phyloP scores from a whole-genome alignment of 1,284 basidiomycete genomes.

The Mycosarcoma maydis region DNA sequence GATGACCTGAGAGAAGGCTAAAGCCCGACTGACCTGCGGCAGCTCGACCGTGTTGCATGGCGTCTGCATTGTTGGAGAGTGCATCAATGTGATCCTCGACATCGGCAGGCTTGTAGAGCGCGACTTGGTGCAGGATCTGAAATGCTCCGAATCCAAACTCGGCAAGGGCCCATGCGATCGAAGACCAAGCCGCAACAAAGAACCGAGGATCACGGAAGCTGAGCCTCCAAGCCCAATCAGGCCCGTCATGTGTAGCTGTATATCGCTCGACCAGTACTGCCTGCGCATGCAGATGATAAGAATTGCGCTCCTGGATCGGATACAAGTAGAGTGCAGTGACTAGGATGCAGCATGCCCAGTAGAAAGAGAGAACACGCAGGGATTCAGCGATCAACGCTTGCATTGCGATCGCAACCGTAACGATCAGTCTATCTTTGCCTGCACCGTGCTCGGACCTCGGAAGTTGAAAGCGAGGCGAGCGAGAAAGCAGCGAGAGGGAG shows the following conservation, averaged over 20 bases:
- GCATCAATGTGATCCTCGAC: background rate
- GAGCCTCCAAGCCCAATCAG: slow-evolving; percentile 42
- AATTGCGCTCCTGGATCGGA: slow-evolving; percentile 34
- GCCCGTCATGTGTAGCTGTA: background rate
- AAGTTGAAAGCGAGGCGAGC: slow-evolving; percentile 24
- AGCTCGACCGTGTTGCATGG: background rate
- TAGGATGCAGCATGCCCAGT: slow-evolving; percentile 44
- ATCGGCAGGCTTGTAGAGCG: slow-evolving; percentile 37
- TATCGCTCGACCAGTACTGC: too few species aligned
- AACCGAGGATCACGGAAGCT: slow-evolving; percentile 43
- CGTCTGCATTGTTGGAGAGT: background rate
- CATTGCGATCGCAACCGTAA: slow-evolving; percentile 34
- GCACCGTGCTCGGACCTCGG: slow-evolving; percentile 6
- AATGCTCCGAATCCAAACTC: slow-evolving; percentile 39
- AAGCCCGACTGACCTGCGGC: slow-evolving; percentile 28
- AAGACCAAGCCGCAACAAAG: slow-evolving; percentile 43
- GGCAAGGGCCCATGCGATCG: slow-evolving; percentile 39
- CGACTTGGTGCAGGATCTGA: slow-evolving; percentile 45
- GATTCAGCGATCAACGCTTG: slow-evolving; percentile 38
- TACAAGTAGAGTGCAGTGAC: slow-evolving; percentile 42
- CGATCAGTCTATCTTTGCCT: slow-evolving; percentile 20
- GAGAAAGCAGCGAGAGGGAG: slow-evolving; percentile 17
- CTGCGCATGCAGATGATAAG: slow-evolving; percentile 4
- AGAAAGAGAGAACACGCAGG: slow-evolving; percentile 39
- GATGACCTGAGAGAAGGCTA: slow-evolving; percentile 31